A percentile compares a stretch with the other conserved stretches of the same genome.
Evolutionary conservation across 148 eudicot genomes (phyloP).

Genomic region (Fagopyrum tataricum): DNA sequence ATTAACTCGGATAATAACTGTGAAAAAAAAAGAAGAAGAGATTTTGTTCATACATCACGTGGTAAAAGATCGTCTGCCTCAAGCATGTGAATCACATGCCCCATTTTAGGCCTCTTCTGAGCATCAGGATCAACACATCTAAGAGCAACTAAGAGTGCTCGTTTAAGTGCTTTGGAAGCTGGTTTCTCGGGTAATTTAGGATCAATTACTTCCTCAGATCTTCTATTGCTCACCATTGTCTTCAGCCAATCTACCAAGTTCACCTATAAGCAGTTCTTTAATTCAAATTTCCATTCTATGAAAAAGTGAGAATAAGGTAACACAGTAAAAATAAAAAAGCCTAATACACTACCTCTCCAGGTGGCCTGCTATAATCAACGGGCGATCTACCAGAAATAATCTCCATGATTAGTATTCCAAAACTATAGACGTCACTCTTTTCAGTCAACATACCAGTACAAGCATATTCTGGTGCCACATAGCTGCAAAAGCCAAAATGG

Average conservation of each 20-base stretch:
- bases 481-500: constrained; percentile 28
- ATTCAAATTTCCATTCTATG: neutral
- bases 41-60: constrained; percentile 28
- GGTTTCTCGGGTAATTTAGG: constrained; percentile 47
- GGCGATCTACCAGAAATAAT: constrained; percentile 49
- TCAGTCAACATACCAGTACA: constrained; percentile 60
- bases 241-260: constrained; percentile 57
- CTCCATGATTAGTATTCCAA: constrained; percentile 62
- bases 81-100: constrained; percentile 59
- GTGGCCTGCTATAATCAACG: constrained; percentile 48
- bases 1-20: neutral
- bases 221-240: constrained; percentile 47
- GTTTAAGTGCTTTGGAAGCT: constrained; percentile 45
- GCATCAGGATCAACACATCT: constrained; percentile 62
- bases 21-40: neutral
- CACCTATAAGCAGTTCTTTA: constrained; percentile 26
- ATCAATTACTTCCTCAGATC: constrained; percentile 54
- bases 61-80: constrained; percentile 43
- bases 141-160: constrained; percentile 41
- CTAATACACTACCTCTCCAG: constrained; percentile 37
- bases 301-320: neutral
- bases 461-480: constrained; percentile 64
- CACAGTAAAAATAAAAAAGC: neutral
- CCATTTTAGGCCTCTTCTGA: constrained; percentile 59
- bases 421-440: constrained; percentile 55